phyloP scores from a whole-genome alignment of 257 asterid species.

The Vinca minor region DNA sequence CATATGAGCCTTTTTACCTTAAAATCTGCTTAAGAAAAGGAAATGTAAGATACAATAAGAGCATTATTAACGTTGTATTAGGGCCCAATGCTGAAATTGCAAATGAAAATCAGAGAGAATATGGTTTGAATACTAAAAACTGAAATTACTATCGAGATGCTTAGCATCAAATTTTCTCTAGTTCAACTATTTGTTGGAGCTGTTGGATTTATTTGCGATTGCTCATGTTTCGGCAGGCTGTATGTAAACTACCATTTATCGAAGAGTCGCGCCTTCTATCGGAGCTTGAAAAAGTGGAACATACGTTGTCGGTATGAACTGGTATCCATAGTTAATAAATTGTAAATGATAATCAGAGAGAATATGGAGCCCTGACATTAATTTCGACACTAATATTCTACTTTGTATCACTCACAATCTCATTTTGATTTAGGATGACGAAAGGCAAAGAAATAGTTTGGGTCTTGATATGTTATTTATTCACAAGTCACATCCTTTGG shows the following conservation, averaged over 20 bases:
- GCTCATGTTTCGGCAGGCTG: slow-evolving; percentile 37
- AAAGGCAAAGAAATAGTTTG: slow-evolving; percentile 41
- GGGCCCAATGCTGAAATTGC: no score
- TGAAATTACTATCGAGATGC: neutral
- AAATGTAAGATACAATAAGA: neutral
- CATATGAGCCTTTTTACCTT: neutral
- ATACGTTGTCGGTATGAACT: slow-evolving; percentile 36
- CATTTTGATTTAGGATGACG: slow-evolving; percentile 42
- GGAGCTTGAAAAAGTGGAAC: slow-evolving; percentile 48
- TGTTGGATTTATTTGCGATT: slow-evolving; percentile 6
- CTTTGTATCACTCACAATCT: slow-evolving; percentile 1
- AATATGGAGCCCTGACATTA: neutral
- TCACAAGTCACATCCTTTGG: slow-evolving; percentile 40
- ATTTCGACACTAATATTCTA: neutral
- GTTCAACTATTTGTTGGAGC: no score
- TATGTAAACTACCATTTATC: slow-evolving; percentile 56
- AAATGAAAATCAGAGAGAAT: no score
- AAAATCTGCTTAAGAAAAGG: neutral
- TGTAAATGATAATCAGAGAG: neutral
- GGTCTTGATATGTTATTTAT: slow-evolving; percentile 45
- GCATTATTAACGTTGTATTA: neutral
- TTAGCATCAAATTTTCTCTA: neutral
- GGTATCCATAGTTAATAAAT: neutral
- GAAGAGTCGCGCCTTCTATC: slow-evolving; percentile 51
- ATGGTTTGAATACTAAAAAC: neutral